Conservation (phyloP, 768 basidiomycete genomes). For the Agaricus sinodeliciosus region DNA sequence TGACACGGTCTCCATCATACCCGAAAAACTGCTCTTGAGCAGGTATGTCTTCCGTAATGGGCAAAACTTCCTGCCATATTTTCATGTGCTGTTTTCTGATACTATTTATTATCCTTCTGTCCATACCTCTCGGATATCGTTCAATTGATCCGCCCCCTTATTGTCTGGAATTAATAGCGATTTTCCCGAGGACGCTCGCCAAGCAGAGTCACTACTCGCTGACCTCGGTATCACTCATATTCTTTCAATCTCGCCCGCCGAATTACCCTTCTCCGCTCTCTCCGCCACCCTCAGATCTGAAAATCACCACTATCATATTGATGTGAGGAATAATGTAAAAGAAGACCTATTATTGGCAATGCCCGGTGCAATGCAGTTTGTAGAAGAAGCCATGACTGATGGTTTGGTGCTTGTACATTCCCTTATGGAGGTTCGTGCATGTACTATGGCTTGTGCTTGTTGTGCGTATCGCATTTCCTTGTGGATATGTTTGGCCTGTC, state of each 20-base stretch:
- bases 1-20: constrained; percentile 47
- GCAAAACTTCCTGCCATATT: background rate
- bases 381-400: constrained; percentile 33
- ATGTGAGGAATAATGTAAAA: constrained; percentile 30
- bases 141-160: background rate
- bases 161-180: constrained; percentile 28
- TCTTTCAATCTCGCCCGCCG: constrained; percentile 49
- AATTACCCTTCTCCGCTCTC: constrained; percentile 24
- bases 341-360: constrained; percentile 39
- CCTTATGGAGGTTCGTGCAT: constrained; percentile 46
- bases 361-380: constrained; percentile 37
- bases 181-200: constrained; percentile 46
- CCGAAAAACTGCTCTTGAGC: constrained; percentile 42
- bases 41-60: constrained; percentile 29
- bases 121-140: background rate
- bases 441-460: constrained; percentile 46
- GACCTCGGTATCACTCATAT: constrained; percentile 50
- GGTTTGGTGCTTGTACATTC: constrained; percentile 51
- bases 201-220: constrained; percentile 41
- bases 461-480: constrained; percentile 27
- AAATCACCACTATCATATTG: constrained; percentile 31
- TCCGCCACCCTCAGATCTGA: constrained; percentile 22
- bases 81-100: background rate
- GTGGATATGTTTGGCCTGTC: background rate
- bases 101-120: background rate